A percentile compares a stretch with the other conserved stretches of the same genome.
Conservation (phyloP, 768 basidiomycete genomes). For the Suillus plorans region DNA sequence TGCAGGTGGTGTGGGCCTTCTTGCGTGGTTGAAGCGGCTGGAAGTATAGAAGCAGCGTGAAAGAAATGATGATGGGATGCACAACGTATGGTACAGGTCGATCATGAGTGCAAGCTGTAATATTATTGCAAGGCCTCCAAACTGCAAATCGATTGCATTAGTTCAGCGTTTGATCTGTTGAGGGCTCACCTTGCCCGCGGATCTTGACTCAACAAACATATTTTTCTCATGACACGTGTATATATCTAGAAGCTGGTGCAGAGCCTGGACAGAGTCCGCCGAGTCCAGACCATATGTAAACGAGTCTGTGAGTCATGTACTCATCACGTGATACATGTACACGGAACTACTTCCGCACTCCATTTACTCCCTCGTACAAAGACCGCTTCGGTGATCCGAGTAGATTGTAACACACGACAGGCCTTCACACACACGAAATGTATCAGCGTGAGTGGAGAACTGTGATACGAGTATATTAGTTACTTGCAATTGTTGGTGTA, state of each 20-base stretch:
- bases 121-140: background rate
- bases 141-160: background rate
- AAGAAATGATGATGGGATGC: background rate
- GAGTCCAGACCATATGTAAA: background rate
- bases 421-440: too few relatives aligned
- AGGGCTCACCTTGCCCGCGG: background rate
- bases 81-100: background rate
- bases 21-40: slow-evolving; percentile 11
- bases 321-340: background rate
- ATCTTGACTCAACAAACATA: background rate
- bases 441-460: too few relatives aligned
- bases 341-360: background rate
- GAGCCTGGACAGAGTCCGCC: too few relatives aligned
- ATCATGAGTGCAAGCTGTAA: background rate
- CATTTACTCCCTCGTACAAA: too few relatives aligned
- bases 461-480: too few relatives aligned
- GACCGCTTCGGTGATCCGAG: too few relatives aligned
- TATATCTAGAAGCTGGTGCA: background rate
- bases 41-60: background rate
- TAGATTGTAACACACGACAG: too few relatives aligned
- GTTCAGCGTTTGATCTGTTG: background rate
- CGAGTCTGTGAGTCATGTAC: too few relatives aligned
- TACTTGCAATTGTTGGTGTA: too few relatives aligned
- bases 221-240: background rate
- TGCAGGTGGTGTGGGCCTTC: slow-evolving; percentile 33